Conservation (phyloP, 169 alveolate species). For the Perkinsus chesapeaki region DNA sequence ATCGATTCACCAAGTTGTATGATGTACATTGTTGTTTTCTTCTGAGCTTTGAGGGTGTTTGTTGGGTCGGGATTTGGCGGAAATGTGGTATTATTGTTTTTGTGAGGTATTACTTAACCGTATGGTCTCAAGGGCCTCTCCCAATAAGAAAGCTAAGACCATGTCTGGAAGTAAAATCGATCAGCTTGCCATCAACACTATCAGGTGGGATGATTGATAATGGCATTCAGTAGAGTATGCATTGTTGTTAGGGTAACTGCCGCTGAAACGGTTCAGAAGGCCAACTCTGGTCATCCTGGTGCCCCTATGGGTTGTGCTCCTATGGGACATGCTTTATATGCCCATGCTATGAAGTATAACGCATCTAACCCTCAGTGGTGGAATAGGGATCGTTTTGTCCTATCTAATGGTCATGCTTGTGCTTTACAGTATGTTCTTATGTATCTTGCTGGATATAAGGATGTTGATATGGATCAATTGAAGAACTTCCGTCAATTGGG, state of each 20-base stretch:
- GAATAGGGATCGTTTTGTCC: slow-evolving; percentile 44
- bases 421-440: slow-evolving; percentile 39
- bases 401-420: slow-evolving; percentile 47
- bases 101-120: not conserved
- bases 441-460: slow-evolving; percentile 39
- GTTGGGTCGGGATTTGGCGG: not conserved
- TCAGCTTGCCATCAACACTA: not conserved
- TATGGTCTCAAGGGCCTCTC: not conserved
- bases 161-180: not conserved
- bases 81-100: not conserved
- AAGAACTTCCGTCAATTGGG: slow-evolving; percentile 31
- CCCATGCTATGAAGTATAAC: slow-evolving; percentile 35
- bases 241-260: not conserved
- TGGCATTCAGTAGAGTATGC: not conserved
- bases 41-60: not conserved
- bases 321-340: slow-evolving; percentile 32
- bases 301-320: slow-evolving; percentile 59
- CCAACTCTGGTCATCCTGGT: slow-evolving; percentile 47
- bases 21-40: not conserved
- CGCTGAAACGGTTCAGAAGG: slow-evolving; percentile 15
- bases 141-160: not conserved
- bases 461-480: slow-evolving; percentile 20
- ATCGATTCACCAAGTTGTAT: not conserved
- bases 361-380: slow-evolving; percentile 41
- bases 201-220: not conserved